Conservation (phyloP, 805 yeast species). For the Ogataea saltuana region DNA sequence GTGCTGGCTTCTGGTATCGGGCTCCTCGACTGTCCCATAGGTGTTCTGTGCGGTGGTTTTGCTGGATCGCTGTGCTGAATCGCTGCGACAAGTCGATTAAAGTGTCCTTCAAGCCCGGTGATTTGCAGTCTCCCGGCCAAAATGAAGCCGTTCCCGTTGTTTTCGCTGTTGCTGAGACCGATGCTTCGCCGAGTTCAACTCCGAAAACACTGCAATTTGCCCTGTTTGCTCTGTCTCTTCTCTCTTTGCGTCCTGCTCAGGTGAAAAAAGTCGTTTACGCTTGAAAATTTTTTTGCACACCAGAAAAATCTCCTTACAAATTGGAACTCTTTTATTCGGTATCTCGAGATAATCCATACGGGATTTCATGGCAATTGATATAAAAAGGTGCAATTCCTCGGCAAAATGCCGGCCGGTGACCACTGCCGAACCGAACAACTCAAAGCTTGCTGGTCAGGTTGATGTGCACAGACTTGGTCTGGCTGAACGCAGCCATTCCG, state of each 20-base stretch:
- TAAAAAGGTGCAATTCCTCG: neutral
- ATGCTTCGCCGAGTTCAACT: too few species aligned
- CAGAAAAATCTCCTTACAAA: neutral
- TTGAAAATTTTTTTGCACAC: neutral
- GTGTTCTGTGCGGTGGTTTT: constrained; percentile 1
- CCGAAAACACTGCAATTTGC: neutral
- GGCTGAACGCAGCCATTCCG: constrained; percentile 83
- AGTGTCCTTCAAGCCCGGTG: too few species aligned
- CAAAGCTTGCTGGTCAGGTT: constrained; percentile 34
- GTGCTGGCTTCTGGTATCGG: neutral
- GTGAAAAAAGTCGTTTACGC: neutral
- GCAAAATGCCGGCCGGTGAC: neutral
- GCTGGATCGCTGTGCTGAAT: too few species aligned
- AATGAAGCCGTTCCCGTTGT: too few species aligned
- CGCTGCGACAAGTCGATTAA: too few species aligned
- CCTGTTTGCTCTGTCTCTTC: neutral
- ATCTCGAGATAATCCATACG: neutral
- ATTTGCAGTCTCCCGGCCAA: neutral
- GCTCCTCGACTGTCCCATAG: constrained; percentile 1
- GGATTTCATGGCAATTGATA: neutral
- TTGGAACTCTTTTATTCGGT: constrained; percentile 1
- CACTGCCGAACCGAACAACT: neutral
- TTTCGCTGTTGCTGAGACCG: too few species aligned
- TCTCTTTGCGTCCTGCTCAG: neutral
- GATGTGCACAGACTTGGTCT: constrained; percentile 78